These are phyloP conservation scores for Knoxdaviesia capensis DNA, from an alignment of 2,329 filamentous ascomycete species.

Conservation along the genomic window DNA sequence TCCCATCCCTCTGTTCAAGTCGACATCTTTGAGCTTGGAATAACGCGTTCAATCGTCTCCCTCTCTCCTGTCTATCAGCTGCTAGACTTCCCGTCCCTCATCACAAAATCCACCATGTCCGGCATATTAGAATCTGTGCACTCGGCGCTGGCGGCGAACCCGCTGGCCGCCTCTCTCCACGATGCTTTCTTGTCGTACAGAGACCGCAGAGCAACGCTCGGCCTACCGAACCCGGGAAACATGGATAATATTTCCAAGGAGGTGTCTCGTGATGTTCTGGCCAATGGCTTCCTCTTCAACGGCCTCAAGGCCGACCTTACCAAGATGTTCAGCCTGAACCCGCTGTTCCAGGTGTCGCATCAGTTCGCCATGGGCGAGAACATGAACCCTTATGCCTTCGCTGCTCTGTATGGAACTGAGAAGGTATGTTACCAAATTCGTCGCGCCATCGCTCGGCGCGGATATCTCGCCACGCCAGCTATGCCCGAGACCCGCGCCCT, in stretches of 20 bases:
- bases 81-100: not conserved
- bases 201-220: constrained; percentile 70
- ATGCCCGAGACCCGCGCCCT: too few species aligned
- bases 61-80: not conserved
- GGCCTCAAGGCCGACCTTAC: constrained; percentile 91
- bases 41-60: not conserved
- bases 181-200: constrained; percentile 69
- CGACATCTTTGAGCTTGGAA: not conserved
- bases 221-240: constrained; percentile 78
- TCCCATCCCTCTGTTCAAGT: not conserved
- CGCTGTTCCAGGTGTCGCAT: constrained; percentile 93
- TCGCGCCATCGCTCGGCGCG: too few species aligned
- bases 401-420: constrained; percentile 79
- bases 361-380: constrained; percentile 89
- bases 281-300: constrained; percentile 93
- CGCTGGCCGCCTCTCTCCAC: constrained; percentile 45
- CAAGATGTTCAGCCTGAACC: constrained; percentile 84
- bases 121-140: constrained; percentile 27
- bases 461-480: too few species aligned
- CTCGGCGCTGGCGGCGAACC: constrained; percentile 54
- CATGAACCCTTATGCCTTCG: constrained; percentile 86
- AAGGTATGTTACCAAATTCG: constrained; percentile 35
- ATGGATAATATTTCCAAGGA: constrained; percentile 80
- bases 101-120: constrained; percentile 22
- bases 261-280: constrained; percentile 87